phyloP scores from a whole-genome alignment of 2,329 filamentous ascomycete species.

The Cylindrodendrum hubeiense region DNA sequence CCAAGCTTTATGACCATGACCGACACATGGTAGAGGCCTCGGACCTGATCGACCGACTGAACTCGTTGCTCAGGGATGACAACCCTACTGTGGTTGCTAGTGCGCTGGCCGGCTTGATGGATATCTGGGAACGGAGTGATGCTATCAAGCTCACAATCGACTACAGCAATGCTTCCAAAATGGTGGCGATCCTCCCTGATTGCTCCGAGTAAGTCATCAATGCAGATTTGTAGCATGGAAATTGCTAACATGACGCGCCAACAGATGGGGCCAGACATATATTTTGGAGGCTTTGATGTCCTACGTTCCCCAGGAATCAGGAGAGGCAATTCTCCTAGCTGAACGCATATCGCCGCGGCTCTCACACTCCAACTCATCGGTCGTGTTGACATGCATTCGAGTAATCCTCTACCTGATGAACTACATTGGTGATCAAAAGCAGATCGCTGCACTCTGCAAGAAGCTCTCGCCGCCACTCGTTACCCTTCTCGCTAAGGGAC shows the following conservation, averaged over 20 bases:
- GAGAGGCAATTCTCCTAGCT: conserved; percentile 88
- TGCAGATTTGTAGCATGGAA: neutral
- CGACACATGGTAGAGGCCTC: conserved; percentile 88
- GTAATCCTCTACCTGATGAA: conserved; percentile 99
- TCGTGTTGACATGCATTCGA: conserved; percentile 94
- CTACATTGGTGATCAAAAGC: conserved; percentile 93
- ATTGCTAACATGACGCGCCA: conserved; percentile 27
- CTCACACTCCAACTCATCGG: conserved; percentile 96
- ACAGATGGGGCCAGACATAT: conserved; percentile 97
- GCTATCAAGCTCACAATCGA: conserved; percentile 98
- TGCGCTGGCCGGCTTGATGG: conserved; percentile 89
- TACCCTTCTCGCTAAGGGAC: conserved; percentile 93
- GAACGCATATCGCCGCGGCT: conserved; percentile 95
- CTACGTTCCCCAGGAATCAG: conserved; percentile 92
- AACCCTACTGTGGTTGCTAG: conserved; percentile 98
- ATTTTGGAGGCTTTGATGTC: conserved; percentile 98
- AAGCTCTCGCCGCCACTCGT: conserved; percentile 96
- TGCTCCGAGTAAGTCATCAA: conserved; percentile 87
- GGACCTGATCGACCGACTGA: conserved; percentile 91
- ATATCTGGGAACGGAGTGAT: conserved; percentile 98
- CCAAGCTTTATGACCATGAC: conserved; percentile 98
- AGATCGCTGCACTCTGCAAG: conserved; percentile 86
- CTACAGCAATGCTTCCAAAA: conserved; percentile 96
- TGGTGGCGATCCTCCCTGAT: conserved; percentile 95
- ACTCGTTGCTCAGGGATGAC: conserved; percentile 90